These are phyloP conservation scores for Aspergillus flavus DNA, from an alignment of 2,329 filamentous ascomycete species.

Conservation along the genomic window DNA sequence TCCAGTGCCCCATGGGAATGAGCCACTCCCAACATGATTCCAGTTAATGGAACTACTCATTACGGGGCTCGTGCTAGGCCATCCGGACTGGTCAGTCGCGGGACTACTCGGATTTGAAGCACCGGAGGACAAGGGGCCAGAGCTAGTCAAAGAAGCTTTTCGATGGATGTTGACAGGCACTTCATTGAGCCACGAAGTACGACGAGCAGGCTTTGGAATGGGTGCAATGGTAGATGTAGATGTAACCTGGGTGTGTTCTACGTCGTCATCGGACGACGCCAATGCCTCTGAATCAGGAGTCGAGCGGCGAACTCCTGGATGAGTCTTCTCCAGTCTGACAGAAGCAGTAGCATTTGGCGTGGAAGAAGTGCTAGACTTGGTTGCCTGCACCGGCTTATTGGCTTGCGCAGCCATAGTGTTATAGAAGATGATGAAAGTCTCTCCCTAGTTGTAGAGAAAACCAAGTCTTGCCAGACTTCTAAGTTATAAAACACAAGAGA, in stretches of 20 bases:
- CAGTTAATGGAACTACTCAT: conserved; percentile 45
- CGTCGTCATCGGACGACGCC: conserved; percentile 92
- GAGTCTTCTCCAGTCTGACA: conserved; percentile 72
- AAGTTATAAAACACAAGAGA: not conserved
- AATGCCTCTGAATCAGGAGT: conserved; percentile 94
- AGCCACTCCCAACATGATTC: conserved; percentile 47
- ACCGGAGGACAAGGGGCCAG: conserved; percentile 75
- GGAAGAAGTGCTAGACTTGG: conserved; percentile 45
- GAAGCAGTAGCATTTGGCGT: conserved; percentile 61
- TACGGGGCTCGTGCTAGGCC: conserved; percentile 43
- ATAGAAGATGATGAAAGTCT: conserved; percentile 30
- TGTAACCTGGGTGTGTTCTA: conserved; percentile 64
- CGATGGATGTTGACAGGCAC: conserved; percentile 69
- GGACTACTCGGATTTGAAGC: conserved; percentile 81
- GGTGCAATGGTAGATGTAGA: conserved; percentile 52
- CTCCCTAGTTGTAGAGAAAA: conserved; percentile 26
- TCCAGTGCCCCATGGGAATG: conserved; percentile 74
- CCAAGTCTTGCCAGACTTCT: not conserved
- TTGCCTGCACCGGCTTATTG: conserved; percentile 27
- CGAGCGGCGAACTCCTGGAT: conserved; percentile 69
- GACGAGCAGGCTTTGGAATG: conserved; percentile 65
- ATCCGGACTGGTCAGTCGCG: conserved; percentile 62
- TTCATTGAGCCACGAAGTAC: conserved; percentile 86
- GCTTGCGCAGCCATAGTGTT: conserved; percentile 46
- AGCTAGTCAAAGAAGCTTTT: conserved; percentile 73